These are phyloP conservation scores for Aspergillus amoenus DNA, from an alignment of 2,329 filamentous ascomycete species.

Conservation along the genomic window DNA sequence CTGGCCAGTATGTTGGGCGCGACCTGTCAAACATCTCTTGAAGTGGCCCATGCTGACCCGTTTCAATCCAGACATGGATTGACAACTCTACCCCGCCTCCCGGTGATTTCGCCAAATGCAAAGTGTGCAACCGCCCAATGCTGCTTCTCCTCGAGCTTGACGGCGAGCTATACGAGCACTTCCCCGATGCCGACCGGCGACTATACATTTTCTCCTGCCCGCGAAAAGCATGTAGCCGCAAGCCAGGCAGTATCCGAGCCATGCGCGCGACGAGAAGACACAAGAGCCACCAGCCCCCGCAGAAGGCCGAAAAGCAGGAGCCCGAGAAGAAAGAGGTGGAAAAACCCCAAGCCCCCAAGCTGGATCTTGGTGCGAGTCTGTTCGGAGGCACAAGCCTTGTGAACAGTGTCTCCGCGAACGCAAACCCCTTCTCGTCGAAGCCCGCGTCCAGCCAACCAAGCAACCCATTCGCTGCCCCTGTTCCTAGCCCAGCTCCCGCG, in stretches of 20 bases:
- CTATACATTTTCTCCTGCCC: conserved; percentile 85
- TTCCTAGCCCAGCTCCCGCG: conserved; percentile 34
- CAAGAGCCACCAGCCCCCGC: conserved; percentile 31
- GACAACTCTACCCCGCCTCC: conserved; percentile 70
- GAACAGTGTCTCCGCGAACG: conserved; percentile 35
- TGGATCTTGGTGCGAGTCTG: conserved; percentile 56
- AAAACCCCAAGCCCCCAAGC: conserved; percentile 23
- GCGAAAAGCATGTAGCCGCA: conserved; percentile 74
- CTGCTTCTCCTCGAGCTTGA: conserved; percentile 86
- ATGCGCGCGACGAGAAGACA: conserved; percentile 65
- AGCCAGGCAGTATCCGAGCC: conserved; percentile 76
- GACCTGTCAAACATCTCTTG: neutral
- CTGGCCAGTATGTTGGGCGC: conserved; percentile 65
- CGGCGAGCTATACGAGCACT: conserved; percentile 81
- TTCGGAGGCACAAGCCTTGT: conserved; percentile 54
- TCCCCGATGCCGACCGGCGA: conserved; percentile 82
- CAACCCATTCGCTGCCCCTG: conserved; percentile 60
- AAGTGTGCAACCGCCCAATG: conserved; percentile 80
- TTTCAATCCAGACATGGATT: conserved; percentile 70
- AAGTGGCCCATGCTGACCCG: conserved; percentile 15
- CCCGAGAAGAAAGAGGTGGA: conserved; percentile 16
- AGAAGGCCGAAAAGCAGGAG: conserved; percentile 23
- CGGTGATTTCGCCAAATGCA: conserved; percentile 77
- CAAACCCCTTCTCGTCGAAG: conserved; percentile 57
- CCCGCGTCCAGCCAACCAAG: conserved; percentile 32